phyloP scores from a whole-genome alignment of 768 basidiomycete species.

The Tylopilus subfusipes region DNA sequence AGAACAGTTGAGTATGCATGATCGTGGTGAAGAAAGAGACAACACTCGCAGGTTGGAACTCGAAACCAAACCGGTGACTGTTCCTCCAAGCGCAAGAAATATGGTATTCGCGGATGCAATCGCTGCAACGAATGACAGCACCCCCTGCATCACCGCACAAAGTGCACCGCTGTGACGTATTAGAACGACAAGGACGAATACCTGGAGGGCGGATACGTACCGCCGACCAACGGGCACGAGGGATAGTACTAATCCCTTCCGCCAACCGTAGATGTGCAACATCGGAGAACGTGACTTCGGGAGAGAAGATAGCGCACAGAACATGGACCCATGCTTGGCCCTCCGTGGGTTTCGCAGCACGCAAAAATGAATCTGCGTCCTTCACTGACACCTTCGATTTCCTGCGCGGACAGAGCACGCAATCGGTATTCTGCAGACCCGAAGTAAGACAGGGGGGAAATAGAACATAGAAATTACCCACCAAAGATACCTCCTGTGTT shows the following conservation, averaged over 20 bases:
- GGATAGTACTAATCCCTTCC: constrained; percentile 79
- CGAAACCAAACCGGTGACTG: constrained; percentile 87
- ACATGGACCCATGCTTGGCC: constrained; percentile 92
- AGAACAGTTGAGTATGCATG: background rate
- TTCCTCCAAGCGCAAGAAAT: constrained; percentile 86
- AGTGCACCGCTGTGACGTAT: constrained; percentile 56
- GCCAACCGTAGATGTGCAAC: constrained; percentile 68
- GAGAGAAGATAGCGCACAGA: constrained; percentile 83
- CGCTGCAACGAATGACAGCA: constrained; percentile 78
- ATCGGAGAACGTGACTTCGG: constrained; percentile 82
- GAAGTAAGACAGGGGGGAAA: constrained; percentile 3
- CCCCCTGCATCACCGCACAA: constrained; percentile 73
- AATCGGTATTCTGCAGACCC: constrained; percentile 63
- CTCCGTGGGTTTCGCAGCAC: constrained; percentile 86
- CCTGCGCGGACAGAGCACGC: constrained; percentile 74
- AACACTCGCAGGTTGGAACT: constrained; percentile 71
- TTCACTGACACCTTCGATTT: constrained; percentile 38
- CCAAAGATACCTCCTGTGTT: constrained; percentile 76
- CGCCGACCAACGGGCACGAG: constrained; percentile 66
- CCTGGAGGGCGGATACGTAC: constrained; percentile 42
- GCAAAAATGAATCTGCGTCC: constrained; percentile 60
- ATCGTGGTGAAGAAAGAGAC: background rate
- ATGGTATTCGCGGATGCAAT: constrained; percentile 81
- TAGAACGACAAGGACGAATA: background rate
- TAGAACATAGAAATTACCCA: constrained; percentile 33